These are phyloP conservation scores for Metschnikowia proteae DNA, from an alignment of 805 yeast genomes.

Conservation along the genomic window DNA sequence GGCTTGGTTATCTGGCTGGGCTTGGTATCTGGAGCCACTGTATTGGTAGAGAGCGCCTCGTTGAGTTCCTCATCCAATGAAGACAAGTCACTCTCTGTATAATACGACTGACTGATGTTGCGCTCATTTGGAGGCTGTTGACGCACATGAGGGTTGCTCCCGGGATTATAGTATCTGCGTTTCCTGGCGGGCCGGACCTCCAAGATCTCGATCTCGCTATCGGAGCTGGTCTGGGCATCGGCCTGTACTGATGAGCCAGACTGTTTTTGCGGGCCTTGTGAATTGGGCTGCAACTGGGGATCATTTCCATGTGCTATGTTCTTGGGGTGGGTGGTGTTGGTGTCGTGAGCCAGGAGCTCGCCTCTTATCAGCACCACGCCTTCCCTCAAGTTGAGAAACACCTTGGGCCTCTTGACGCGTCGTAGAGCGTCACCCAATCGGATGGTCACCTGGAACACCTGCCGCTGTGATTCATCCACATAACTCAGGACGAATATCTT, in stretches of 20 bases:
- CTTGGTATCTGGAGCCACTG: not conserved
- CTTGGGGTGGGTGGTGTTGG: not conserved
- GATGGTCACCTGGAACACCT: not conserved
- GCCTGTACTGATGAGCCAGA: not conserved
- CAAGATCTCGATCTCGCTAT: constrained; percentile 17
- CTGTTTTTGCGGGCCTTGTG: not conserved
- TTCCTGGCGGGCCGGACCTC: constrained; percentile 10
- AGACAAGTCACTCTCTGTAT: constrained; percentile 13
- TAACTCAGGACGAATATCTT: not conserved
- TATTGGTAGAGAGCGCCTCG: constrained; percentile 8
- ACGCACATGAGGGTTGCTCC: not conserved
- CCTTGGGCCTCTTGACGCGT: constrained; percentile 1
- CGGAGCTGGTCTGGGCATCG: constrained; percentile 4
- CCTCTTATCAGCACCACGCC: constrained; percentile 2
- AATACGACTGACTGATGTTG: not conserved
- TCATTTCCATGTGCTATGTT: not conserved
- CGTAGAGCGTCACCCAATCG: constrained; percentile 6
- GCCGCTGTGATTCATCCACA: not conserved
- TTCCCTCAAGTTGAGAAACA: not conserved
- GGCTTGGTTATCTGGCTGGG: not conserved
- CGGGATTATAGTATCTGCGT: not conserved
- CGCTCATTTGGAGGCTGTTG: not conserved
- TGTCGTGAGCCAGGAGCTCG: not conserved
- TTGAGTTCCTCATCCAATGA: constrained; percentile 16
- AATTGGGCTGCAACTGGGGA: not conserved